Conservation (phyloP, 495 filamentous ascomycete species). For the Penicillium pulvis region DNA sequence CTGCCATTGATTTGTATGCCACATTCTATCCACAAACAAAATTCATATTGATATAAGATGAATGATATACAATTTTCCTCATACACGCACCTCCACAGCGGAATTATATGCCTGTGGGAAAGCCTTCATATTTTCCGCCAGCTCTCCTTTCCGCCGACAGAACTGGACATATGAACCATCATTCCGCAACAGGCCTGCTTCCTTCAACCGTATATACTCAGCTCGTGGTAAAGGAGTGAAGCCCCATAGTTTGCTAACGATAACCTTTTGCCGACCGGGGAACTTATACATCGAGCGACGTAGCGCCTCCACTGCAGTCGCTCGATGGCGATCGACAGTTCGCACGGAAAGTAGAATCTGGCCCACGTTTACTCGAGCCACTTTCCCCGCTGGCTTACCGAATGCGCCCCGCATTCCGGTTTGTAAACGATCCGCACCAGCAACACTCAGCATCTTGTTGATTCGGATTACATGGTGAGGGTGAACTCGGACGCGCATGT, state of each 20-base stretch:
- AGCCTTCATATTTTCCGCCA: constrained; percentile 77
- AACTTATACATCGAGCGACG: constrained; percentile 99
- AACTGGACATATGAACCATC: constrained; percentile 98
- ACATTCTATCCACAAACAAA: no score
- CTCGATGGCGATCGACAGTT: constrained; percentile 67
- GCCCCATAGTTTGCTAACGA: constrained; percentile 99
- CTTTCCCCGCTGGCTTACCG: constrained; percentile 95
- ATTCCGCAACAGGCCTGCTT: constrained; percentile 78
- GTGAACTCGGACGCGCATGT: constrained; percentile 95
- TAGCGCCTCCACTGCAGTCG: constrained; percentile 93
- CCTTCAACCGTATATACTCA: constrained; percentile 82
- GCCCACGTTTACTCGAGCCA: constrained; percentile 98
- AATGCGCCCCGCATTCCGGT: constrained; percentile 99
- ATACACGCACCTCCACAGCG: constrained; percentile 15
- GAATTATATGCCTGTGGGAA: constrained; percentile 80
- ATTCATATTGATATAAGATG: no score
- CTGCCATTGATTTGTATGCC: no score
- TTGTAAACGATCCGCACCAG: constrained; percentile 98
- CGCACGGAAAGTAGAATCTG: constrained; percentile 95
- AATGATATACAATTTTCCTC: background rate
- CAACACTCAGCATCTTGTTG: constrained; percentile 99
- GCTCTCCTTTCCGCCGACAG: constrained; percentile 78
- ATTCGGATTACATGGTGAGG: constrained; percentile 99
- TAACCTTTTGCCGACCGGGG: constrained; percentile 99
- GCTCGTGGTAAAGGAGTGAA: constrained; percentile 67